Percentiles rank a stretch among this genome's conserved stretches.
Conservation (phyloP, 1,284 basidiomycete species). For the Moesziomyces antarcticus region DNA sequence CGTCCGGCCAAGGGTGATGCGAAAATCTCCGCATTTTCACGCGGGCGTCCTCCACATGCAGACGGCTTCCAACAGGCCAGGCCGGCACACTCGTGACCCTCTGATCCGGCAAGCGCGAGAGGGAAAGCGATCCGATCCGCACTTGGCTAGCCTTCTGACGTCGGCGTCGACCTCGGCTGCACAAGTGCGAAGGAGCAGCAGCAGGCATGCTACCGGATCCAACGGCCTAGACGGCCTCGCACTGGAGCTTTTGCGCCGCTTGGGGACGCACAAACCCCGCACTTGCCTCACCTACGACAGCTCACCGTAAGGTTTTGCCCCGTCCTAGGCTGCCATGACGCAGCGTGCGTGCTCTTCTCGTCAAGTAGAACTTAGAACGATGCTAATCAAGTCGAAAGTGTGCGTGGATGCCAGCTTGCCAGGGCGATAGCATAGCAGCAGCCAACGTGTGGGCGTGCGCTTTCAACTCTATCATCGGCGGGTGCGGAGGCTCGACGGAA, state of each 20-base stretch:
- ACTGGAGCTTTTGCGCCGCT: background rate
- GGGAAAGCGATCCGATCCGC: too few species aligned
- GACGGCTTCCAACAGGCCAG: too few species aligned
- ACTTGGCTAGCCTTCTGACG: background rate
- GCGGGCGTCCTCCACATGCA: background rate
- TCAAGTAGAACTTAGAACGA: background rate
- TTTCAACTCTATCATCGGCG: background rate
- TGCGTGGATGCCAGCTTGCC: background rate
- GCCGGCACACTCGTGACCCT: constrained; percentile 4
- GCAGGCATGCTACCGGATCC: background rate
- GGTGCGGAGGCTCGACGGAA: background rate
- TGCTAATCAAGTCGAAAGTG: background rate
- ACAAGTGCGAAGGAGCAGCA: background rate
- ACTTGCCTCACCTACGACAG: too few species aligned
- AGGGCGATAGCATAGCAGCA: background rate
- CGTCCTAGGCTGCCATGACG: too few species aligned
- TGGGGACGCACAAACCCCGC: background rate
- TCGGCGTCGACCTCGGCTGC: background rate
- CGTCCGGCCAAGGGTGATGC: constrained; percentile 7
- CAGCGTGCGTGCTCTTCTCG: too few species aligned
- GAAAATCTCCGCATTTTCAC: constrained; percentile 2
- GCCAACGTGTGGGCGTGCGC: background rate
- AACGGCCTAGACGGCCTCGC: background rate
- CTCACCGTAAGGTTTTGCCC: too few species aligned
- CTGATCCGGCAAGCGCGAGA: too few species aligned